phyloP scores from a whole-genome alignment of 345 rosid genomes.

The Sonneratia caseolaris region DNA sequence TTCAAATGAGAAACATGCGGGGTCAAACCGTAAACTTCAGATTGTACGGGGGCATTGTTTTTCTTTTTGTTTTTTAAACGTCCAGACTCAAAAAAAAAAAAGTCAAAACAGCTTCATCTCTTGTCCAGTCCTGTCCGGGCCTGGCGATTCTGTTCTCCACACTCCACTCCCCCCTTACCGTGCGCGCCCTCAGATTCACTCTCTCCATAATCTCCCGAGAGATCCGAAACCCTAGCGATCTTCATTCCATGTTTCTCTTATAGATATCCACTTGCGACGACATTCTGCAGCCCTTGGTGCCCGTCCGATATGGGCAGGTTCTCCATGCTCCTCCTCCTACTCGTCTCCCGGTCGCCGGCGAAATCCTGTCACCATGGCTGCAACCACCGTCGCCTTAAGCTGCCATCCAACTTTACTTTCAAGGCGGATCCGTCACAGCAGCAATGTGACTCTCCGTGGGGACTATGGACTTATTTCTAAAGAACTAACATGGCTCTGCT shows the following conservation, averaged over 20 bases:
- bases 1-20: too few species aligned
- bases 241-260: background rate
- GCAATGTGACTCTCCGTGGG: background rate
- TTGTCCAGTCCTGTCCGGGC: too few species aligned
- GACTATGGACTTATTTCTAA: background rate
- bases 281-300: background rate
- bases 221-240: slow-evolving; percentile 6
- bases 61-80: too few species aligned
- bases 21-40: too few species aligned
- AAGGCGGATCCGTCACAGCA: slow-evolving; percentile 20
- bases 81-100: too few species aligned
- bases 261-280: slow-evolving; percentile 1
- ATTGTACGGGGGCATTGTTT: too few species aligned
- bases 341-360: slow-evolving; percentile 42
- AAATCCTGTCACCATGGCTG: slow-evolving; percentile 24
- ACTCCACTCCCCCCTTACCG: too few species aligned
- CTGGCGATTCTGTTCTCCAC: too few species aligned
- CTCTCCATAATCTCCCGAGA: background rate
- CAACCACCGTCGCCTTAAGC: slow-evolving; percentile 45
- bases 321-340: slow-evolving; percentile 43
- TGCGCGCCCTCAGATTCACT: too few species aligned
- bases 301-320: slow-evolving; percentile 28
- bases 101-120: too few species aligned
- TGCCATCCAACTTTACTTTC: slow-evolving; percentile 48
- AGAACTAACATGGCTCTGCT: background rate